These are phyloP conservation scores for Orbilia javanica DNA, from an alignment of 2,329 filamentous ascomycete species.

Conservation along the genomic window DNA sequence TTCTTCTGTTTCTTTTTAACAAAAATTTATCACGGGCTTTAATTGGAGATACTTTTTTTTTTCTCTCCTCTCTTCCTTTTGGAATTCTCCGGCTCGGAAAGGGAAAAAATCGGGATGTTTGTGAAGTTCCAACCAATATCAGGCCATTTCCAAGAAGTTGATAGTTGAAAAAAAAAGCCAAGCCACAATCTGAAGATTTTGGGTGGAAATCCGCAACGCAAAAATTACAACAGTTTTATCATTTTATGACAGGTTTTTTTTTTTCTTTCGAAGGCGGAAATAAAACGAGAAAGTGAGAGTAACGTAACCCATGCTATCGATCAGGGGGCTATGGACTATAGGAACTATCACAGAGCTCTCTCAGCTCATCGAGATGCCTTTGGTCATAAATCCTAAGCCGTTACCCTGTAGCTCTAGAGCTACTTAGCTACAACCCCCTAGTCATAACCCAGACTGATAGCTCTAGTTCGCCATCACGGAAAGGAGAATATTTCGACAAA, in stretches of 20 bases:
- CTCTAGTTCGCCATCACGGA: not conserved
- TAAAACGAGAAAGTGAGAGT: too few species aligned
- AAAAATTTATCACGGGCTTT: not conserved
- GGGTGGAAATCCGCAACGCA: slow-evolving; percentile 1
- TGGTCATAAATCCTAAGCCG: not conserved
- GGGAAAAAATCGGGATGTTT: not conserved
- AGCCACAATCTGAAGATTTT: not conserved
- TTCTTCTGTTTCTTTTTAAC: not conserved
- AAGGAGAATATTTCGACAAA: not conserved
- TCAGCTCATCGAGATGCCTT: not conserved
- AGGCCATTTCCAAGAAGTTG: slow-evolving; percentile 24
- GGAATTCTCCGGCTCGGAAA: not conserved
- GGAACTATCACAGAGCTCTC: not conserved
- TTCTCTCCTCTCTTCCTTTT: not conserved
- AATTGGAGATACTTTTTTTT: not conserved
- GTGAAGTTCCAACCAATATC: not conserved
- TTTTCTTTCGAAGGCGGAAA: too few species aligned
- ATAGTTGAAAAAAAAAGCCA: not conserved
- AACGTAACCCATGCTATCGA: too few species aligned
- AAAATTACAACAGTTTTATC: slow-evolving; percentile 23
- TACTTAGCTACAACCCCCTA: not conserved
- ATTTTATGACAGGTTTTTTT: not conserved
- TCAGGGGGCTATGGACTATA: too few species aligned
- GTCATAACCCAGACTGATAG: not conserved
- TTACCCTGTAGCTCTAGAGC: not conserved